Base-by-base conservation (phyloP, 139 green algal species). In the Tetratostichococcus sp. region DNA sequence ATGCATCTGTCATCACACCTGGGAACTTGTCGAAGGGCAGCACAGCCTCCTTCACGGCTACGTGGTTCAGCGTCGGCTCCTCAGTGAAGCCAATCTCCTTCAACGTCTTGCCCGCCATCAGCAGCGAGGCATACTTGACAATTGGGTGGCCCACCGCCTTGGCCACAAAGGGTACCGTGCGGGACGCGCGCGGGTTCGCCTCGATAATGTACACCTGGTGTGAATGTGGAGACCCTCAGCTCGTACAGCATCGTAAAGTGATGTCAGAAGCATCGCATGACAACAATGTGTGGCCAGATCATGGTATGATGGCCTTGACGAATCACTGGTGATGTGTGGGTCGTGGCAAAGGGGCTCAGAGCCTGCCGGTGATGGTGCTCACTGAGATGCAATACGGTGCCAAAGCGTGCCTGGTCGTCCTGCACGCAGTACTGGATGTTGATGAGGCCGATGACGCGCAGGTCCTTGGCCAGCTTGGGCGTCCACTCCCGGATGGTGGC, bases 21-120 rank as follows among this genome's bases (percentile, higher is more conserved):
- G 88, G 87, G 84, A 99, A 99, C 88, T 99, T 99, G 84, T 96
- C 93, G 85, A 99, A 99, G 2, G 96, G 96, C 75, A 99, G 88
- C 74, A 99, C 95, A 30, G 96, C 96, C 86, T 99, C 96, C 89
- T 99, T 99, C 35, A 99, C 96, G 0, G 94, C 85, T 31, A 99
- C 96, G 78, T 99, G 96, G 35, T 89, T 84, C 22, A 89, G 78
- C 58, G 69, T 30, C 69, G 92, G 83, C 91, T 98, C 95, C 79
- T 94, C 82, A 1, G 86, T 96, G 80, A 98, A 95, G 57, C 73
- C 75, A 2, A 99, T 71, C 35, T 99, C 91, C 19, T 85, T 19
- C 59, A 99, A 91, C 0, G 86, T 96, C 70, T 89, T 79, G 43
- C 96, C 96, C 3, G 85, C 71, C 96, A 99, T 99, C 28, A 98